A percentile compares a stretch with the other conserved stretches of the same genome.
Evolutionary conservation across 805 yeast genomes (phyloP).

Genomic region (Lipomyces anomalus): DNA sequence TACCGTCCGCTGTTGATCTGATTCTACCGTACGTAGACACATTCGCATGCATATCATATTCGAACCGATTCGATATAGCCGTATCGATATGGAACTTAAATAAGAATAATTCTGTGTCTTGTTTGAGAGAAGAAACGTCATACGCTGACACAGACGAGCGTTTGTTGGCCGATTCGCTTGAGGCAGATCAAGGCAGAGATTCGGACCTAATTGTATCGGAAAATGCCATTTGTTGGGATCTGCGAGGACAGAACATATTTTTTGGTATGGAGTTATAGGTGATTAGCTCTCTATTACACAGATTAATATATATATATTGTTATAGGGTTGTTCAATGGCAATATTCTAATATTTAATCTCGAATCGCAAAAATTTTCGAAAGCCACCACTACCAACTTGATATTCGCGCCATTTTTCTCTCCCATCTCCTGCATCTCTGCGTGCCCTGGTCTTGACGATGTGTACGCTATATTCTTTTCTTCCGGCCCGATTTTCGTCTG

Average conservation of each 20-base stretch:
- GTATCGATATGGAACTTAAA: not conserved
- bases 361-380: not conserved
- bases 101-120: not conserved
- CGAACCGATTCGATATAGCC: not conserved
- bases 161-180: too few relatives aligned
- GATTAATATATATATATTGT: too few relatives aligned
- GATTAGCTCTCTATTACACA: too few relatives aligned
- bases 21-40: not conserved
- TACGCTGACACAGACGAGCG: too few relatives aligned
- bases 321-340: not conserved
- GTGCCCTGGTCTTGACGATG: slow-evolving; percentile 11
- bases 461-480: slow-evolving; percentile 17
- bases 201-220: not conserved
- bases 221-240: not conserved
- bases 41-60: not conserved
- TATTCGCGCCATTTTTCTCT: not conserved
- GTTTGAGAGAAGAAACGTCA: too few relatives aligned
- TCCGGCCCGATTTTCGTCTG: slow-evolving; percentile 15
- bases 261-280: too few relatives aligned
- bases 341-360: not conserved
- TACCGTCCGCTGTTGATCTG: not conserved
- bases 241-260: not conserved
- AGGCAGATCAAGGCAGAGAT: too few relatives aligned
- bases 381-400: not conserved
- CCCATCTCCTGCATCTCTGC: slow-evolving; percentile 9